phyloP scores from a whole-genome alignment of 2,329 filamentous ascomycete genomes.

The Albifimbria verrucaria region DNA sequence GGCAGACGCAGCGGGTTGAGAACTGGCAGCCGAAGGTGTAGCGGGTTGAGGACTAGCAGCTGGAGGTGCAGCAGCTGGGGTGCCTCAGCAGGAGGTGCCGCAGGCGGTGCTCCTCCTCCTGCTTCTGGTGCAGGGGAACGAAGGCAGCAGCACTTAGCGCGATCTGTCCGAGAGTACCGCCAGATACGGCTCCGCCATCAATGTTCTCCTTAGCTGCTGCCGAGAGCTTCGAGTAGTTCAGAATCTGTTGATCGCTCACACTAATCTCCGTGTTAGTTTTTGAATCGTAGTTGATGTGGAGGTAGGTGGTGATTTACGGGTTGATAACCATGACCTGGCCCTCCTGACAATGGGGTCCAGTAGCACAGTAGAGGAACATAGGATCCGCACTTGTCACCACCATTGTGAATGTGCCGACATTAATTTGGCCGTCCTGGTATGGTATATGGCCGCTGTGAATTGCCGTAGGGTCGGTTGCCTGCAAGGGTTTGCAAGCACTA shows the following conservation, averaged over 20 bases:
- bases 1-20: too few relatives aligned
- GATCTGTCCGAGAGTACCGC: conserved; percentile 18
- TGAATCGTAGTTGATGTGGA: background rate
- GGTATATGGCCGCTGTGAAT: conserved; percentile 40
- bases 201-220: conserved; percentile 14
- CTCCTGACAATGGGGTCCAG: conserved; percentile 43
- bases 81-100: background rate
- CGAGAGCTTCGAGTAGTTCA: conserved; percentile 6
- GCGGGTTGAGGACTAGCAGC: too few relatives aligned
- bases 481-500: conserved; percentile 34
- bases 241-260: background rate
- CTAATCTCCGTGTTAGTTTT: background rate
- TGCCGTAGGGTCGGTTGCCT: conserved; percentile 24
- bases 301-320: conserved; percentile 25
- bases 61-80: background rate
- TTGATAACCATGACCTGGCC: conserved; percentile 52
- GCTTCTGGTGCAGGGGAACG: conserved; percentile 10
- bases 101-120: conserved; percentile 5
- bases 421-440: conserved; percentile 29
- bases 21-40: too few relatives aligned
- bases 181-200: conserved; percentile 13
- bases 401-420: conserved; percentile 44
- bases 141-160: conserved; percentile 16
- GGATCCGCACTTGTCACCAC: conserved; percentile 39
- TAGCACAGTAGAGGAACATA: conserved; percentile 50